Evolutionary conservation across 140 eudicot species (phyloP), one percentile per base, ranked within the genome.

Genomic region (Oenanthe javanica): DNA sequence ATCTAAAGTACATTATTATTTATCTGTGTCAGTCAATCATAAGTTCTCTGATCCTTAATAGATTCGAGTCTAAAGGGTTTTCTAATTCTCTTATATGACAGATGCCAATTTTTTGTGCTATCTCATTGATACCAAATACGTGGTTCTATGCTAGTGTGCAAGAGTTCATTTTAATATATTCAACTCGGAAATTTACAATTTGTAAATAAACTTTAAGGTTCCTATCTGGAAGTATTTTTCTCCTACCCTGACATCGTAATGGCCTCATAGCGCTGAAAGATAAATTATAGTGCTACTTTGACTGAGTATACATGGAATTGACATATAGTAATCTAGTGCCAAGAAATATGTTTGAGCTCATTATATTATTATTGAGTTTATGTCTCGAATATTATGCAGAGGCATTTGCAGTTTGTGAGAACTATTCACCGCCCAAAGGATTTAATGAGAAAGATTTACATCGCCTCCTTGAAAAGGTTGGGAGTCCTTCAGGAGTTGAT

Each of bases 381-480:
- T 67, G 73, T n/a, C 61, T 81, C 79, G 46, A 77, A 36, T 81
- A 38, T 79, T 4, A 67, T 50, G 72, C 93, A 94, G 99, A 95
- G 92, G 99, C 97, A 81, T 95, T 95, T 89, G 97, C 92, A 47
- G 95, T 94, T 82, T 92, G 97, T 76, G 98, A 94, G 84, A 89
- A 94, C 73, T 94, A 94, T 86, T 89, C 97, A 36, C 99, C 99
- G 55, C 99, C 99, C 23, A 92, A 95, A 84, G 99, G 99, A 15
- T 95, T 95, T 79, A 88, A 83, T 80, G 97, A 92, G 84, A 92
- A 90, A 83, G 99, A 95, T 85, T 80, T 95, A 83, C 96, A 95
- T 84, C 97, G 88, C 57, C 97, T 95, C 57, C 91, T 95, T 72
- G 97, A 92, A 84, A 85, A 90, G 85, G 93, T 95, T 61, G 99